Base-by-base conservation (phyloP, 768 basidiomycete genomes). In the Kondoa malvinella region DNA sequence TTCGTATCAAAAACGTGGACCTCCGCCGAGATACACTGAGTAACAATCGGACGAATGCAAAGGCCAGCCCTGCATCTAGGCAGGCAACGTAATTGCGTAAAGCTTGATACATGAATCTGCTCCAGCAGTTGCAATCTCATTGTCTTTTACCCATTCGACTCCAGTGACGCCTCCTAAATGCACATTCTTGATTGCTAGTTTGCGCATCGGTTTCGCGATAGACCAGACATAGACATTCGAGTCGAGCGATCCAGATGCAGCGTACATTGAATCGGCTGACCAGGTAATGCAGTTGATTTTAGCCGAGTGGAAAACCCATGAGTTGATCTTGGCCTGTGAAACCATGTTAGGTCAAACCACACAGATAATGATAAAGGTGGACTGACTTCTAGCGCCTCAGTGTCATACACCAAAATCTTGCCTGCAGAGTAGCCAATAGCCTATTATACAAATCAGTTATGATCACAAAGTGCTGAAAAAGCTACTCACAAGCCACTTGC, bases 171-270 rank as follows among this genome's bases (percentile, higher is more conserved):
- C 92, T 15, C 90, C 88, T 3, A 89, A 84, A 40, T 85, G 85
- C 0, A 88, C 90, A 69, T 91, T 91, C 80, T 85, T 86, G 76
- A 96, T 85, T 30, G 85, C 81, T 34, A 91, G 83, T 71, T 87
- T 88, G 77, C 82, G 85, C 76, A 83, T 78, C 8, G 86, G 85
- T 74, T 77, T 77, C 60, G 75, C 73, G 12, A 89, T 84, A 71
- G 86, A 85, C 85, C 88, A 96, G 29, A 96, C 78, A 74, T 91
- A 95, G 2, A 94, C 84, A 71, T 90, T 84, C 32, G 92, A 92
- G 76, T 97, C 94, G n/a, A 94, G 81, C 25, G 90, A 89, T 14
- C 87, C 91, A 2, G 90, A 91, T 14, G 85, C 92, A 70, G 87
- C 83, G 74, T 92, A 85, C 69, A 81, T 81, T 4, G 85, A 85